Conservation (phyloP, 78 protist genomes). For the Paulinella micropora region DNA sequence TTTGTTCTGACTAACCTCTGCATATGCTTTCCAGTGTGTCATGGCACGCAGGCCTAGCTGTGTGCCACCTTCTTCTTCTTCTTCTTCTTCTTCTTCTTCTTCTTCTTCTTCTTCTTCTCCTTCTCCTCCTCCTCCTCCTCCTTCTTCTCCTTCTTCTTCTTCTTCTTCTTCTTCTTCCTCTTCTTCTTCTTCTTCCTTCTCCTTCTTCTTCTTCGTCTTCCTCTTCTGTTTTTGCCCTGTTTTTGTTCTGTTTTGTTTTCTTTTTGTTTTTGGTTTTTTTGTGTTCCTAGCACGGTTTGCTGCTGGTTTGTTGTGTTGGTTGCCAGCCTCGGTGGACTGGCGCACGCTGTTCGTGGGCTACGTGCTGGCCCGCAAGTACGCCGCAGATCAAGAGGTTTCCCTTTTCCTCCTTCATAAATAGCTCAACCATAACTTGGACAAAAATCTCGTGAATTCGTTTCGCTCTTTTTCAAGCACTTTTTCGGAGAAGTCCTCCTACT, state of each 20-base stretch:
- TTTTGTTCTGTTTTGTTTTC: too few relatives aligned
- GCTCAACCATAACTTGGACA: too few relatives aligned
- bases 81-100: not conserved
- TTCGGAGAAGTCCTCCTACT: too few relatives aligned
- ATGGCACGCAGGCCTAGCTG: not conserved
- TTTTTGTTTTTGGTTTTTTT: too few relatives aligned
- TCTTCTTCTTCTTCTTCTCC: not conserved
- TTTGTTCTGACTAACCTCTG: too few relatives aligned
- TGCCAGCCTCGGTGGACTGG: not conserved
- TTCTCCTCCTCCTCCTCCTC: not conserved
- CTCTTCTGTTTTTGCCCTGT: too few relatives aligned
- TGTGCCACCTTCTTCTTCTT: not conserved
- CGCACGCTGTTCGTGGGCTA: not conserved
- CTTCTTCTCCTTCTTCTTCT: not conserved
- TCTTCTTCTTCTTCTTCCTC: not conserved
- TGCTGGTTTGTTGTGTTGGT: not conserved
- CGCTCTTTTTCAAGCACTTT: too few relatives aligned
- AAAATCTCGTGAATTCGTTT: too few relatives aligned
- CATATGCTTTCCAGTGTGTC: not conserved
- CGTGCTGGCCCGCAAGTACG: too few relatives aligned
- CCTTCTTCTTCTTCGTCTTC: too few relatives aligned
- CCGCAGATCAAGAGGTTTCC: too few relatives aligned
- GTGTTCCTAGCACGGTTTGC: not conserved
- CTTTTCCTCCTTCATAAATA: too few relatives aligned
- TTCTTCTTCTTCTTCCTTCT: not conserved